A percentile compares a stretch with the other conserved stretches of the same genome.
phyloP scores from a whole-genome alignment of 1,139 yeast species.

The Hansenula lynferdii region DNA sequence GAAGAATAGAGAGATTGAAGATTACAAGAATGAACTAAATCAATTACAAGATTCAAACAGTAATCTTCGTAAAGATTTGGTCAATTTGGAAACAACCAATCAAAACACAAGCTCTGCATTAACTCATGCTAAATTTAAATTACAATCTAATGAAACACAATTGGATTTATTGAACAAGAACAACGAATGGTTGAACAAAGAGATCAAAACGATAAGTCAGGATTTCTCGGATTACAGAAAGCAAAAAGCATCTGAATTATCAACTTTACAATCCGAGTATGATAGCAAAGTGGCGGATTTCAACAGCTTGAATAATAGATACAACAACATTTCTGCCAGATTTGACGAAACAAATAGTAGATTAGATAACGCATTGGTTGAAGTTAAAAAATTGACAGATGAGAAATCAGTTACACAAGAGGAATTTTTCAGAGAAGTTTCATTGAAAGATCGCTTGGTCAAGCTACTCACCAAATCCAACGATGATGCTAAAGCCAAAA shows the following conservation, averaged over 20 bases:
- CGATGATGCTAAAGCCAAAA: conserved; percentile 39
- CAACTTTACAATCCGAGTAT: conserved; percentile 28
- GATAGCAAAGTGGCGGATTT: conserved; percentile 33
- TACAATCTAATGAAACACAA: conserved; percentile 35
- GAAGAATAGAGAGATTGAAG: conserved; percentile 42
- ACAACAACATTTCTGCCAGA: conserved; percentile 24
- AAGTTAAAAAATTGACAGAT: conserved; percentile 44
- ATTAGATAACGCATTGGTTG: conserved; percentile 33
- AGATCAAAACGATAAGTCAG: conserved; percentile 28
- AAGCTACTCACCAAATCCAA: conserved; percentile 54
- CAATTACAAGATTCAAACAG: conserved; percentile 44
- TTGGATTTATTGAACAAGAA: conserved; percentile 29
- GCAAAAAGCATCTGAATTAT: conserved; percentile 34
- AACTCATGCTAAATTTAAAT: conserved; percentile 29
- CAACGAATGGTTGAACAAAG: conserved; percentile 33
- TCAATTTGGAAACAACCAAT: conserved; percentile 34
- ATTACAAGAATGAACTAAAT: conserved; percentile 49
- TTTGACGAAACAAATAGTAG: conserved; percentile 32
- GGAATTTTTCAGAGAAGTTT: conserved; percentile 56
- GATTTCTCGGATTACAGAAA: conserved; percentile 34
- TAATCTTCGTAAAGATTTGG: conserved; percentile 32
- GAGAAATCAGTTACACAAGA: conserved; percentile 43
- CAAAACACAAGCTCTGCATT: conserved; percentile 30
- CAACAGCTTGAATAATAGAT: conserved; percentile 28
- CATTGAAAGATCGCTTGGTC: conserved; percentile 58